Evolutionary conservation across 2,329 filamentous ascomycete species (phyloP).

Genomic region (Davidsoniella australis): DNA sequence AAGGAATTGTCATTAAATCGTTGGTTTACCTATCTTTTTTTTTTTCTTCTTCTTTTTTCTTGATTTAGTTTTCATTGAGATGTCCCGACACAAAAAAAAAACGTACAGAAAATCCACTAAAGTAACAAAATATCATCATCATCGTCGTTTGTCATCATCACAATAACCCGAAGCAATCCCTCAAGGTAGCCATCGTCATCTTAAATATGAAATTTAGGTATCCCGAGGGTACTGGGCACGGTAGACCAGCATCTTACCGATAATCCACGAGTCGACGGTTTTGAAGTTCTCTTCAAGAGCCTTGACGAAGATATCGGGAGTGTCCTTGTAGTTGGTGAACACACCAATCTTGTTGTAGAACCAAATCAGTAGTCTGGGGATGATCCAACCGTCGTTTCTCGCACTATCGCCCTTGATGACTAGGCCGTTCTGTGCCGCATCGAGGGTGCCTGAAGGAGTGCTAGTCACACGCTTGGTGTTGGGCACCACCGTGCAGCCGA

Average conservation of each 20-base stretch:
- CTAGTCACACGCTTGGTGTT: conserved; percentile 5
- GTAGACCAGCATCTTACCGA: conserved; percentile 25
- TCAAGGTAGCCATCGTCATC: too few species aligned
- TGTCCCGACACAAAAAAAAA: too few species aligned
- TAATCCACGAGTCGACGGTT: conserved; percentile 22
- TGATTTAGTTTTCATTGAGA: not conserved
- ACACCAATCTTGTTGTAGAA: conserved; percentile 22
- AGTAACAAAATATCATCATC: too few species aligned
- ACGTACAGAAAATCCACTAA: too few species aligned
- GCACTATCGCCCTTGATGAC: not conserved
- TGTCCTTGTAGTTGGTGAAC: conserved; percentile 25
- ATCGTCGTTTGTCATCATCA: too few species aligned
- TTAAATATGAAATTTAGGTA: not conserved
- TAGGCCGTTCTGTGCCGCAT: conserved; percentile 1
- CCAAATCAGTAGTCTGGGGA: conserved; percentile 15
- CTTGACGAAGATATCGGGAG: conserved; percentile 18
- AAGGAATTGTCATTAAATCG: too few species aligned
- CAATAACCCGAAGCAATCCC: too few species aligned
- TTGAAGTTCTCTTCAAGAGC: conserved; percentile 22
- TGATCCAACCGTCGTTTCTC: not conserved
- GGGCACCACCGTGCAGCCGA: conserved; percentile 17
- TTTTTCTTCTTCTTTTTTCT: not conserved
- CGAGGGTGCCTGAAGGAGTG: conserved; percentile 6
- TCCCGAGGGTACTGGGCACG: conserved; percentile 5
- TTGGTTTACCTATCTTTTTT: not conserved